These are phyloP conservation scores for Lepidium africanum DNA, from an alignment of 345 rosid species.

Conservation along the genomic window DNA sequence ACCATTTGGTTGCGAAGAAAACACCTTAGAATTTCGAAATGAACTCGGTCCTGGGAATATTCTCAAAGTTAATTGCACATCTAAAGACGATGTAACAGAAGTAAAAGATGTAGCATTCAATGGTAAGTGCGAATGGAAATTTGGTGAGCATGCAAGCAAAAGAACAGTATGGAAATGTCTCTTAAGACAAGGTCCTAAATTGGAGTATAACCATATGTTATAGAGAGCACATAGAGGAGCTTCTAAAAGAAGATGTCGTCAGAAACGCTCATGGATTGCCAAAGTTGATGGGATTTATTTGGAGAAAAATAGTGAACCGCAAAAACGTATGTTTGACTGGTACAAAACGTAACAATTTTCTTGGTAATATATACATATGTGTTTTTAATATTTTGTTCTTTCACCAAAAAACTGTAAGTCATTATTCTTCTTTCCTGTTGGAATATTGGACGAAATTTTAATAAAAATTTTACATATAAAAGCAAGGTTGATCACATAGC, in stretches of 20 bases:
- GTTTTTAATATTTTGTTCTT: too few relatives aligned
- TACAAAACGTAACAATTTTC: neutral
- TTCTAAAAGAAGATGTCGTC: neutral
- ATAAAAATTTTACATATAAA: too few relatives aligned
- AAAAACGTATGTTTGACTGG: neutral
- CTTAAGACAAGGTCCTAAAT: neutral
- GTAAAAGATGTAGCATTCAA: neutral
- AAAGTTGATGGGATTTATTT: neutral
- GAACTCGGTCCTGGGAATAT: neutral
- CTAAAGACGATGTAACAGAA: neutral
- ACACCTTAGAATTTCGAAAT: neutral
- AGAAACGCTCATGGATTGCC: neutral
- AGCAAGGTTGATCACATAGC: too few relatives aligned
- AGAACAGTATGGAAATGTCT: slow-evolving; percentile 1
- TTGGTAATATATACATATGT: neutral
- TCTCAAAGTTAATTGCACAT: slow-evolving; percentile 3
- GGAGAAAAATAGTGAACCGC: neutral
- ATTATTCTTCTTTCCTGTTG: too few relatives aligned
- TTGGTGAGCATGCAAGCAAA: neutral
- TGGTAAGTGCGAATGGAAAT: neutral
- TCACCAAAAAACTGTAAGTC: too few relatives aligned
- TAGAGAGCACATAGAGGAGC: neutral
- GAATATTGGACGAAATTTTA: too few relatives aligned
- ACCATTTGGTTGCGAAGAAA: neutral
- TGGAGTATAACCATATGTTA: neutral